Evolutionary conservation across 495 filamentous ascomycete genomes (phyloP).

Genomic region (Chaetomium fimeti): DNA sequence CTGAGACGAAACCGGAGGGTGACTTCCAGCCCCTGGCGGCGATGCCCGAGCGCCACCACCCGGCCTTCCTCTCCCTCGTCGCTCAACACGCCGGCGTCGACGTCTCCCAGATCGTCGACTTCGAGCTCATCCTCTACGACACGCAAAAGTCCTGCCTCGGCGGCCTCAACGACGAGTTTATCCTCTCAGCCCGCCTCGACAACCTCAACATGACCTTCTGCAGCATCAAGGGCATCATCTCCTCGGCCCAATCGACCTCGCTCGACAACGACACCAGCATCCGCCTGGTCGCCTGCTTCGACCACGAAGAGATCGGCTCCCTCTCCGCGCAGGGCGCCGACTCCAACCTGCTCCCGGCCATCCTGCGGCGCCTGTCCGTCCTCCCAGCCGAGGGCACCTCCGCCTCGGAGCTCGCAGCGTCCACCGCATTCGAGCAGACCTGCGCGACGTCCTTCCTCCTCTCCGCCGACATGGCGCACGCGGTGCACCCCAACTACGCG

Average conservation of each 20-base stretch:
- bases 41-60: constrained; percentile 82
- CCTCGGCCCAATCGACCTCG: constrained; percentile 61
- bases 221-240: constrained; percentile 74
- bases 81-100: constrained; percentile 72
- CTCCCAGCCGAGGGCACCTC: constrained; percentile 54
- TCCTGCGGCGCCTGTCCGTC: constrained; percentile 83
- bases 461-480: constrained; percentile 97
- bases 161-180: constrained; percentile 88
- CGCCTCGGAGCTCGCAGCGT: constrained; percentile 44
- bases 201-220: constrained; percentile 96
- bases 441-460: constrained; percentile 89
- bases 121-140: constrained; percentile 94
- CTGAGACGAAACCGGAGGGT: constrained; percentile 45
- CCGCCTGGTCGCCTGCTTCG: constrained; percentile 86
- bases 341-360: constrained; percentile 84
- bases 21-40: constrained; percentile 69
- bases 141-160: constrained; percentile 87
- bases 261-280: constrained; percentile 77
- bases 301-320: constrained; percentile 97
- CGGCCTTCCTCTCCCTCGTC: constrained; percentile 78
- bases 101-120: constrained; percentile 76
- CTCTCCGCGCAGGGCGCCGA: constrained; percentile 88
- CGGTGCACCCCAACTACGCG: constrained; percentile 89
- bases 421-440: constrained; percentile 90
- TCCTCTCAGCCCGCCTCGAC: constrained; percentile 89